Percentiles rank a stretch among this genome's conserved stretches.
phyloP scores from a whole-genome alignment of 2,329 filamentous ascomycete species.

The Xylariaceae sp. region DNA sequence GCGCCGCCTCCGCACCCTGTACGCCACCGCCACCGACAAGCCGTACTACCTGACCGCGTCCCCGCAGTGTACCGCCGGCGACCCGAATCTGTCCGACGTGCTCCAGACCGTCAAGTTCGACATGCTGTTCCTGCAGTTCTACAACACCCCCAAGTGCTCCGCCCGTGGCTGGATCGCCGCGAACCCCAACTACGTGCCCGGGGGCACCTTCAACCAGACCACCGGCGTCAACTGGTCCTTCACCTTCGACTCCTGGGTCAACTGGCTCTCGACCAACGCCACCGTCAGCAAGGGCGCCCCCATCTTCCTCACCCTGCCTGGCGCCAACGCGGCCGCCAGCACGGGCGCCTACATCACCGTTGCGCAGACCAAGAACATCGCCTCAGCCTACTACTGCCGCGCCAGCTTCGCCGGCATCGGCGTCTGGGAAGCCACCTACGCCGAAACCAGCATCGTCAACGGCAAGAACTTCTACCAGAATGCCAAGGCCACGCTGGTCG shows the following conservation, averaged over 20 bases:
- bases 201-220: constrained; percentile 17
- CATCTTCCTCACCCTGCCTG: constrained; percentile 41
- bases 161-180: constrained; percentile 27
- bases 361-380: constrained; percentile 31
- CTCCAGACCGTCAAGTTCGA: constrained; percentile 31
- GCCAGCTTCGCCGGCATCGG: constrained; percentile 41
- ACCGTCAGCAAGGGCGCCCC: constrained; percentile 37
- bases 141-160: constrained; percentile 40
- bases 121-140: constrained; percentile 45
- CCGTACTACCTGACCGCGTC: constrained; percentile 38
- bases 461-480: constrained; percentile 18
- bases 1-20: constrained; percentile 24
- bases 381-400: constrained; percentile 35
- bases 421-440: constrained; percentile 40
- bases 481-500: constrained; percentile 13
- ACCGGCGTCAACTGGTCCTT: constrained; percentile 25
- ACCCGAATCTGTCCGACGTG: constrained; percentile 27
- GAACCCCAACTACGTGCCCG: constrained; percentile 27
- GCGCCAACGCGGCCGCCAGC: constrained; percentile 24
- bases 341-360: constrained; percentile 34
- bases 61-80: constrained; percentile 41
- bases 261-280: constrained; percentile 30
- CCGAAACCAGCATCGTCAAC: constrained; percentile 26
- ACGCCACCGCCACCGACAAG: constrained; percentile 13
- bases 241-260: constrained; percentile 41